Evolutionary conservation across 2,329 filamentous ascomycete species (phyloP).

Genomic region (Pseudocercospora crystallina): DNA sequence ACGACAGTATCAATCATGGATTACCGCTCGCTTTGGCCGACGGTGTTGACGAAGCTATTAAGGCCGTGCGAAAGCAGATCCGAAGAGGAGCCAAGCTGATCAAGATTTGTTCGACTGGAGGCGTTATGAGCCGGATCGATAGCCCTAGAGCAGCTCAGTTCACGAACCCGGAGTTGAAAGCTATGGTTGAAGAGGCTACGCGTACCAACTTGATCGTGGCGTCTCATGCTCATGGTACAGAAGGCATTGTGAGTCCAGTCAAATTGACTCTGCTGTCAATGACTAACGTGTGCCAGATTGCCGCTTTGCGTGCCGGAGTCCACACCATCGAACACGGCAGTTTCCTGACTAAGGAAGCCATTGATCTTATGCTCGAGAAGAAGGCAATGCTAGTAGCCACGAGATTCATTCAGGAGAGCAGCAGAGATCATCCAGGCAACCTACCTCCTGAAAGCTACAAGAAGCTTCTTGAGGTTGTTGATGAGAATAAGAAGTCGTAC

Average conservation of each 20-base stretch:
- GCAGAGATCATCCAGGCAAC: conserved; percentile 28
- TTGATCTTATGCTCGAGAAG: conserved; percentile 49
- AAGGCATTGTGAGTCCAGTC: conserved; percentile 36
- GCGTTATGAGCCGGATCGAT: conserved; percentile 30
- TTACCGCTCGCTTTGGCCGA: conserved; percentile 23
- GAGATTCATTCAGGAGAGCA: conserved; percentile 43
- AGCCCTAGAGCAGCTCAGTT: conserved; percentile 26
- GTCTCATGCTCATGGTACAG: conserved; percentile 35
- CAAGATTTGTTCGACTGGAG: conserved; percentile 34
- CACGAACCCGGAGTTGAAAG: conserved; percentile 23
- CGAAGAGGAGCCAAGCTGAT: conserved; percentile 20
- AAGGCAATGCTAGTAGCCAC: conserved; percentile 48
- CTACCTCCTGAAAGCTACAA: conserved; percentile 12
- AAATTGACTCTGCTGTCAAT: neutral
- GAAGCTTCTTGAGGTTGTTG: conserved; percentile 10
- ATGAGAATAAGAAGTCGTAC: conserved; percentile 13
- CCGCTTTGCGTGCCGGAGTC: conserved; percentile 47
- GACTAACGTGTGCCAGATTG: conserved; percentile 30
- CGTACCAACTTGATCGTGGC: conserved; percentile 30
- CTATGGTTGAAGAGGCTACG: conserved; percentile 28
- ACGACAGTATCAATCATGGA: conserved; percentile 35
- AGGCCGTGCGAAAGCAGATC: conserved; percentile 14
- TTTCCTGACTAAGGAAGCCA: conserved; percentile 49
- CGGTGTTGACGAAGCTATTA: conserved; percentile 17
- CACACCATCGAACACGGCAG: conserved; percentile 52